Conservation (phyloP, 768 basidiomycete genomes). For the Rhodosporidiobolus sp. region DNA sequence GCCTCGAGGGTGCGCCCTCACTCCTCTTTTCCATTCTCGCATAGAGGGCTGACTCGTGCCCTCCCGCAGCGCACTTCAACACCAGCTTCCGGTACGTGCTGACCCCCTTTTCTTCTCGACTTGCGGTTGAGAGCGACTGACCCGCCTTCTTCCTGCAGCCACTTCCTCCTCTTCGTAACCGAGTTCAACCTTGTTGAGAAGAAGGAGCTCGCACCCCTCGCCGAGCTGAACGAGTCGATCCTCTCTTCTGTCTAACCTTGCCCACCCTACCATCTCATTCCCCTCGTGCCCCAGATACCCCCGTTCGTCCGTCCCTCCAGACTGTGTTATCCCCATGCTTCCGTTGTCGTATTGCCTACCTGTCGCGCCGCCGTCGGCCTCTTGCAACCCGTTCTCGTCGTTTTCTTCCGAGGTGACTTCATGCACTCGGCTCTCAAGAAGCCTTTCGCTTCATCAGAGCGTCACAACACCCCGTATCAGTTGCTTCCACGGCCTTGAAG, state of each 20-base stretch:
- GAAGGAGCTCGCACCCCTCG: slow-evolving; percentile 90
- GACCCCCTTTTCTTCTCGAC: background rate
- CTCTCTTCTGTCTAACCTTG: slow-evolving; percentile 43
- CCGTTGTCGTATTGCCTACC: too few species aligned
- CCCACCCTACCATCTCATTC: too few species aligned
- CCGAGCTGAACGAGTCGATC: slow-evolving; percentile 92
- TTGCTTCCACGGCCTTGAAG: too few species aligned
- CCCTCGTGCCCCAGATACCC: too few species aligned
- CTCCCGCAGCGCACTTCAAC: slow-evolving; percentile 81
- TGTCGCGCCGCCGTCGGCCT: background rate
- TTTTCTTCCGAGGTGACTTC: too few species aligned
- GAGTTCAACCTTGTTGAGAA: slow-evolving; percentile 97
- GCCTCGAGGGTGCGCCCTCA: slow-evolving; percentile 77
- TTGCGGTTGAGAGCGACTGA: background rate
- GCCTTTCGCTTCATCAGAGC: too few species aligned
- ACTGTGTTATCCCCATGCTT: background rate
- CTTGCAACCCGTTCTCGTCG: background rate
- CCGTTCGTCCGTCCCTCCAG: too few species aligned
- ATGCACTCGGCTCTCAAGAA: too few species aligned
- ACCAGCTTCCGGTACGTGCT: slow-evolving; percentile 52
- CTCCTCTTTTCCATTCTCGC: too few species aligned
- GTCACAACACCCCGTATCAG: too few species aligned
- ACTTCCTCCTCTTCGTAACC: slow-evolving; percentile 94
- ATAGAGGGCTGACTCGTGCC: background rate
- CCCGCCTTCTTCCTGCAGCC: slow-evolving; percentile 65